Percentiles rank a stretch among this genome's conserved stretches.
These are phyloP conservation scores for Pyrus pyrifolia DNA, from an alignment of 306 rosid species.

Conservation along the genomic window DNA sequence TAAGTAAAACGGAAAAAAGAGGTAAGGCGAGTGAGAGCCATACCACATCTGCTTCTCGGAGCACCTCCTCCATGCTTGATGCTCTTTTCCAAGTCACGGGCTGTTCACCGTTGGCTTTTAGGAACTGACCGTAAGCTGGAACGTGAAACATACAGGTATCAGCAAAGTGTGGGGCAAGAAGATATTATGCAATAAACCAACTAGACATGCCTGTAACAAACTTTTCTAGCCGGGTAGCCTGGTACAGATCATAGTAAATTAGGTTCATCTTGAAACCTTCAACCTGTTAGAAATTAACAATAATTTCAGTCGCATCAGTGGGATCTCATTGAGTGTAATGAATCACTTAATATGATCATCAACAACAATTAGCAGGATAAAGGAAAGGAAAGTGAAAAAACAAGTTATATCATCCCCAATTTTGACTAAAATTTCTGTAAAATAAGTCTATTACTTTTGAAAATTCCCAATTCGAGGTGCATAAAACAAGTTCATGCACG, in stretches of 20 bases:
- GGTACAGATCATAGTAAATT: conserved; percentile 91
- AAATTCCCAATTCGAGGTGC: no score
- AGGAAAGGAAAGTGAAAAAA: not conserved
- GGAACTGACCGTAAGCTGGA: conserved; percentile 84
- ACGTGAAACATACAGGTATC: conserved; percentile 9
- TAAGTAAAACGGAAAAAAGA: not conserved
- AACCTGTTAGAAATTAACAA: conserved; percentile 43
- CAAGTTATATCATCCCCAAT: not conserved
- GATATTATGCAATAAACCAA: not conserved
- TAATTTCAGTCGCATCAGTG: not conserved
- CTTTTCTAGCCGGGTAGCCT: conserved; percentile 85
- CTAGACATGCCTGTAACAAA: conserved; percentile 81
- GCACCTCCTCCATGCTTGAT: conserved; percentile 87
- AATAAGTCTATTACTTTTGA: not conserved
- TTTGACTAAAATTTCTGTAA: not conserved
- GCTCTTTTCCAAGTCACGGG: conserved; percentile 99
- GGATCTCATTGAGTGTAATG: not conserved
- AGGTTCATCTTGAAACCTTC: conserved; percentile 99
- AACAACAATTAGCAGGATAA: not conserved
- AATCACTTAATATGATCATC: not conserved
- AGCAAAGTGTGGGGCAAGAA: not conserved
- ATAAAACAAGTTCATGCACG: not conserved
- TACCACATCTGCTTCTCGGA: conserved; percentile 89
- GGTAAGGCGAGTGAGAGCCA: not conserved
- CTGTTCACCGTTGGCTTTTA: conserved; percentile 76